Evolutionary conservation across 2,329 filamentous ascomycete genomes (phyloP).

Genomic region (Ascochyta rabiei): DNA sequence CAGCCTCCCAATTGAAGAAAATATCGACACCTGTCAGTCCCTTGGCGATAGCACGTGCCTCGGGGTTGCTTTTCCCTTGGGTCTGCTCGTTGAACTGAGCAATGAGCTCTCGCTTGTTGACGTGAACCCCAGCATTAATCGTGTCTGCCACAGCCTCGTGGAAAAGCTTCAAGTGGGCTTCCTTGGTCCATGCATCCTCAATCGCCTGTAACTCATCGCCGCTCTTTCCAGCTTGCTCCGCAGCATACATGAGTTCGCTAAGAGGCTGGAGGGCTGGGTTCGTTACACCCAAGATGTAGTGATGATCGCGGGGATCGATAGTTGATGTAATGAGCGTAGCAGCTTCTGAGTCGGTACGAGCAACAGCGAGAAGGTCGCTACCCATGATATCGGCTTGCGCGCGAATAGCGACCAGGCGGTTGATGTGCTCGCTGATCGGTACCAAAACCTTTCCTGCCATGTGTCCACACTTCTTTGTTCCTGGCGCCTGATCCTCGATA

Average conservation of each 20-base stretch:
- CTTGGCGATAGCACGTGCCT: conserved; percentile 80
- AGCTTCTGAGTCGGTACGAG: conserved; percentile 95
- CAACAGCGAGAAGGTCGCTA: conserved; percentile 86
- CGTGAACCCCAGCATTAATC: conserved; percentile 71
- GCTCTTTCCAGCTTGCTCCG: conserved; percentile 79
- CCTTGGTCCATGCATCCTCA: conserved; percentile 83
- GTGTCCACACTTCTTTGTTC: conserved; percentile 99
- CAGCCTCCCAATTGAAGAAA: conserved; percentile 94
- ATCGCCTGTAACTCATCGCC: conserved; percentile 85
- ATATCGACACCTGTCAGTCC: conserved; percentile 78
- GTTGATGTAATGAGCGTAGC: conserved; percentile 96
- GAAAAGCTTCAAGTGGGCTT: conserved; percentile 86
- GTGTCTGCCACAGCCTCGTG: conserved; percentile 84
- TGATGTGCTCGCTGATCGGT: conserved; percentile 97
- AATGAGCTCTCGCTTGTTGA: conserved; percentile 72
- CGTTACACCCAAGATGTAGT: conserved; percentile 88
- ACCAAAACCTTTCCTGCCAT: conserved; percentile 99
- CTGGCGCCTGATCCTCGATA: conserved; percentile 97
- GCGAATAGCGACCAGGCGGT: conserved; percentile 92
- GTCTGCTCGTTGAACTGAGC: conserved; percentile 68
- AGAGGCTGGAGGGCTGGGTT: conserved; percentile 85
- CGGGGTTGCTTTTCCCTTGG: conserved; percentile 84
- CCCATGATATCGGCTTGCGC: conserved; percentile 99
- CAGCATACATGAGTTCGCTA: conserved; percentile 87
- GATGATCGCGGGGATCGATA: conserved; percentile 93